phyloP scores from a whole-genome alignment of 495 filamentous ascomycete species.

The Terfezia claveryi region DNA sequence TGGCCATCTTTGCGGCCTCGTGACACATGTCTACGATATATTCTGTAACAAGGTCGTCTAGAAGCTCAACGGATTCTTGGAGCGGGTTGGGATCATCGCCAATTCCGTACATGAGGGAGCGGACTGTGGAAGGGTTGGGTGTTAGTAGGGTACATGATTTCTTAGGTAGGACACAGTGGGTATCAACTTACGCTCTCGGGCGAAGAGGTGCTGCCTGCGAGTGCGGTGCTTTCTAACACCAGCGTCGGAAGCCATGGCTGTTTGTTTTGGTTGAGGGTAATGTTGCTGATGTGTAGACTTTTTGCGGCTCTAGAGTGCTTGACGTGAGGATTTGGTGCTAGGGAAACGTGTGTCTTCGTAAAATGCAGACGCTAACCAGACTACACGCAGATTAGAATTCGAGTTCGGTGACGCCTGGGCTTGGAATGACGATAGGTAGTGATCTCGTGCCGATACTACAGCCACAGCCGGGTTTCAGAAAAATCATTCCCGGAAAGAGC shows the following conservation, averaged over 20 bases:
- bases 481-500: too few relatives aligned
- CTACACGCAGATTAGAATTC: too few relatives aligned
- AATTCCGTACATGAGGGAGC: slow-evolving; percentile 63
- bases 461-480: too few relatives aligned
- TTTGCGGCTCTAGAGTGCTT: too few relatives aligned
- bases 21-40: slow-evolving; percentile 41
- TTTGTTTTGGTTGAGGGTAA: background rate
- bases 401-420: too few relatives aligned
- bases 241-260: slow-evolving; percentile 13
- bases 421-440: too few relatives aligned
- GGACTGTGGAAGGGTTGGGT: slow-evolving; percentile 30
- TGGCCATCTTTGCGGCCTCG: slow-evolving; percentile 59
- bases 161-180: background rate
- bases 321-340: too few relatives aligned
- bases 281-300: background rate
- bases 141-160: background rate
- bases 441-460: too few relatives aligned
- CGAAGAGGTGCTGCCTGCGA: slow-evolving; percentile 65
- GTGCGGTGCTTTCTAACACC: slow-evolving; percentile 13
- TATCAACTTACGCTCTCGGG: slow-evolving; percentile 44
- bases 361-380: too few relatives aligned
- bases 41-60: slow-evolving; percentile 88
- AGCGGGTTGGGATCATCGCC: slow-evolving; percentile 55
- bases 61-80: slow-evolving; percentile 57
- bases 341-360: too few relatives aligned